A percentile compares a stretch with the other conserved stretches of the same genome.
Conservation (phyloP, 768 basidiomycete genomes). For the Boletus vermiculosoides region DNA sequence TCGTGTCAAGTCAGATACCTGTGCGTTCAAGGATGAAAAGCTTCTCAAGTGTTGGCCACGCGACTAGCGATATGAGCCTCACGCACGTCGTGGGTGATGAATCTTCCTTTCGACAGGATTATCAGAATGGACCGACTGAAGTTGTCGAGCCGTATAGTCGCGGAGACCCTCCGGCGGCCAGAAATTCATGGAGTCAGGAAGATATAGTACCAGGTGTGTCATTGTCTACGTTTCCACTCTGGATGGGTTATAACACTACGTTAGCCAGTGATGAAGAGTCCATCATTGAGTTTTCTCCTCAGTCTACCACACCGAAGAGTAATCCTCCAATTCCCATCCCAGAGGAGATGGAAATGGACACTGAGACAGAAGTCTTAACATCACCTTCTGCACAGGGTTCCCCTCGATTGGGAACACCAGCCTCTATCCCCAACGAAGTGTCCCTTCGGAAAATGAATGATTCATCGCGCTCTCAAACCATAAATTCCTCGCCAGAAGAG, state of each 20-base stretch:
- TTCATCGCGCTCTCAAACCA: conserved; percentile 14
- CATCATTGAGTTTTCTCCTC: conserved; percentile 14
- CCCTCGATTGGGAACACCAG: conserved; percentile 10
- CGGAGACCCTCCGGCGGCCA: conserved; percentile 21
- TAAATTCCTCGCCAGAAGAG: not conserved
- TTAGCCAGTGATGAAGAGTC: conserved; percentile 43
- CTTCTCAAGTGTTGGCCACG: conserved; percentile 17
- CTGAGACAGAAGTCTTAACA: conserved; percentile 30
- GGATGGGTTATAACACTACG: conserved; percentile 1
- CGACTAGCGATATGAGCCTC: conserved; percentile 21
- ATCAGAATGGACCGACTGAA: conserved; percentile 30
- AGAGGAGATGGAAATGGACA: conserved; percentile 22
- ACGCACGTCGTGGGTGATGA: conserved; percentile 25
- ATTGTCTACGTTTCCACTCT: not conserved
- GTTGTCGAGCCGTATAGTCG: conserved; percentile 24
- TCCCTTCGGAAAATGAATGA: conserved; percentile 18
- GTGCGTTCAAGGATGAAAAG: conserved; percentile 40
- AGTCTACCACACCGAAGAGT: conserved; percentile 30
- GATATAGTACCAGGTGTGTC: conserved; percentile 22
- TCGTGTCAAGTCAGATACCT: conserved; percentile 43
- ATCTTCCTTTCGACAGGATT: conserved; percentile 24
- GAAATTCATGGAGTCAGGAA: conserved; percentile 15
- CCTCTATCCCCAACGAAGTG: conserved; percentile 10
- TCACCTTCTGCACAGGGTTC: conserved; percentile 23
- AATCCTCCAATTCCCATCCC: conserved; percentile 12